Evolutionary conservation across 257 asterid genomes (phyloP).

Genomic region (Scutellaria baicalensis): DNA sequence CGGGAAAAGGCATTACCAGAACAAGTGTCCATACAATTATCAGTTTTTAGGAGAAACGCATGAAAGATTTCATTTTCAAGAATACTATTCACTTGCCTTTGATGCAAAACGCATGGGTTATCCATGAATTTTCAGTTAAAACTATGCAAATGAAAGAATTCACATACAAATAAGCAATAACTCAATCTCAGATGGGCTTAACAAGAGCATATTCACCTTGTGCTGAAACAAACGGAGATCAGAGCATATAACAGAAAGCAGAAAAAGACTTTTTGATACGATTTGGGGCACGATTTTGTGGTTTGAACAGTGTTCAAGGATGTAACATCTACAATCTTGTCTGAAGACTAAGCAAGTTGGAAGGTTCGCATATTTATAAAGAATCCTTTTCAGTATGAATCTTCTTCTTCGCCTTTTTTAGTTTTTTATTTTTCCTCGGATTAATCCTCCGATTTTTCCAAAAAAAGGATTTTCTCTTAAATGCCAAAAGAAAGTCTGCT

Average conservation of each 20-base stretch:
- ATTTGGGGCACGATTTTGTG: background rate
- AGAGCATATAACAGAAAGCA: background rate
- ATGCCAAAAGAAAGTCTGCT: background rate
- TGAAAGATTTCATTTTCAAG: background rate
- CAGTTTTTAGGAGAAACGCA: background rate
- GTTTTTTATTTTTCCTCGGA: background rate
- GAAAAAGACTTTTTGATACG: background rate
- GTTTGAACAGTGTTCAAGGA: background rate
- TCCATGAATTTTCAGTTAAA: background rate
- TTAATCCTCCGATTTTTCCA: background rate
- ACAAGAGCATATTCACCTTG: background rate
- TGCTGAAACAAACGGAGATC: background rate
- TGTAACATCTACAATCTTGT: background rate
- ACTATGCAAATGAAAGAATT: background rate
- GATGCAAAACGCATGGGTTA: slow-evolving; percentile 3
- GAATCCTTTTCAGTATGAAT: background rate
- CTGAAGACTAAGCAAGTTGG: background rate
- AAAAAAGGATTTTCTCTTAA: background rate
- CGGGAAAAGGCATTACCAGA: background rate
- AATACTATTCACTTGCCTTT: background rate
- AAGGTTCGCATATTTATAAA: background rate
- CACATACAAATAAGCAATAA: background rate
- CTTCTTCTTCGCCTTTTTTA: background rate
- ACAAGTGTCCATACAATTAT: background rate
- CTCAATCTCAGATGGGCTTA: background rate